Evolutionary conservation across 768 basidiomycete genomes (phyloP).

Genomic region (Rubroboletus satanas): DNA sequence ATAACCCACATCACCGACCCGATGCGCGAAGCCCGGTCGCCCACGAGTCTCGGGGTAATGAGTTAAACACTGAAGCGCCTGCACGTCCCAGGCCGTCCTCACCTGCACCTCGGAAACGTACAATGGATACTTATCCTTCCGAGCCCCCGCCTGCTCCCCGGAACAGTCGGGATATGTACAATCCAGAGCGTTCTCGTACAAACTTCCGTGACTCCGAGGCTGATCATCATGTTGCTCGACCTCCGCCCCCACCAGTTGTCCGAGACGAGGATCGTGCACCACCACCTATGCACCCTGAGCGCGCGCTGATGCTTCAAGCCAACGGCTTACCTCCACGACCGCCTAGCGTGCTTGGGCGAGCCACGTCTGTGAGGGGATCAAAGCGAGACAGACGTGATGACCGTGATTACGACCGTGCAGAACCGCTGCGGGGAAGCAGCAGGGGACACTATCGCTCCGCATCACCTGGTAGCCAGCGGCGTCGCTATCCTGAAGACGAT

Average conservation of each 20-base stretch:
- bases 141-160: conserved; percentile 6
- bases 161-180: conserved; percentile 6
- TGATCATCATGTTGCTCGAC: conserved; percentile 3
- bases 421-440: conserved; percentile 16
- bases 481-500: conserved; percentile 16
- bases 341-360: conserved; percentile 10
- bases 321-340: conserved; percentile 31
- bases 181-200: conserved; percentile 6
- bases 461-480: conserved; percentile 16
- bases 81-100: conserved; percentile 3
- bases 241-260: not conserved
- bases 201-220: conserved; percentile 10
- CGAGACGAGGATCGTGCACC: conserved; percentile 12
- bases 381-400: conserved; percentile 23
- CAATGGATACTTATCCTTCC: conserved; percentile 3
- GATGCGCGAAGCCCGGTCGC: not conserved
- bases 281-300: conserved; percentile 30
- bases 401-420: conserved; percentile 18
- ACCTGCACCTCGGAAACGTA: conserved; percentile 8
- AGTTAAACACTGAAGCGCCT: conserved; percentile 1
- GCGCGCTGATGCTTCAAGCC: conserved; percentile 28
- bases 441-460: not conserved
- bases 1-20: not conserved
- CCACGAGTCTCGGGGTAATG: not conserved
- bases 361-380: conserved; percentile 12